Percentiles rank a stretch among this genome's conserved stretches.
These are phyloP conservation scores for Dryadomyces quercus-mongolicae DNA, from an alignment of 2,329 filamentous ascomycete species.

Conservation along the genomic window DNA sequence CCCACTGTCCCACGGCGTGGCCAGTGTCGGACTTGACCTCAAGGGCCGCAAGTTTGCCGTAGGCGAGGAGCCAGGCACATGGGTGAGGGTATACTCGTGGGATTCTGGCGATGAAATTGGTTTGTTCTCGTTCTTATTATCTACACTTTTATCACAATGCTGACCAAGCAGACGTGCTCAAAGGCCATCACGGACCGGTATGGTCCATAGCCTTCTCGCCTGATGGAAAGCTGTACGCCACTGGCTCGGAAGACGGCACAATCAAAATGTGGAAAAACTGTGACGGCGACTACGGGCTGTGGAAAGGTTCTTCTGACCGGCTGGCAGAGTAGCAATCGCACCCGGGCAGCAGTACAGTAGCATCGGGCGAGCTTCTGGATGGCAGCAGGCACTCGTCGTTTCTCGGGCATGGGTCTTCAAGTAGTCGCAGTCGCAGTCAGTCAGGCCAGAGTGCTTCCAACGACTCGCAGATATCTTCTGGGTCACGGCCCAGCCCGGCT, in stretches of 20 bases:
- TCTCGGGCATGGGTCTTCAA: background rate
- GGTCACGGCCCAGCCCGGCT: background rate
- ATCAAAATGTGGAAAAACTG: constrained; percentile 83
- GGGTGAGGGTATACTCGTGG: constrained; percentile 90
- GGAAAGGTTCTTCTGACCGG: constrained; percentile 34
- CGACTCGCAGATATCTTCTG: background rate
- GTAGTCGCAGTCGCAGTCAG: constrained; percentile 4
- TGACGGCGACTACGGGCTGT: constrained; percentile 51
- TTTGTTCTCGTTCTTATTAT: constrained; percentile 23
- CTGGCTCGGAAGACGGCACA: constrained; percentile 91
- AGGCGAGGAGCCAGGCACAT: constrained; percentile 83
- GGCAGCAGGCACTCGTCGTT: background rate
- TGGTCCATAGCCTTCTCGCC: constrained; percentile 94
- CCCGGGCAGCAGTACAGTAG: background rate
- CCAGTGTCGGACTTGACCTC: constrained; percentile 79
- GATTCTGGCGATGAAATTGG: constrained; percentile 70
- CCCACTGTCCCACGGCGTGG: constrained; percentile 71
- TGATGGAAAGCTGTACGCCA: constrained; percentile 91
- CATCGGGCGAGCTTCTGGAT: background rate
- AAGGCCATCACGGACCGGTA: constrained; percentile 93
- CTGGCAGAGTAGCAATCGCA: constrained; percentile 25
- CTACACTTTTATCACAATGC: background rate
- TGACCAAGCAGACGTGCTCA: constrained; percentile 60
- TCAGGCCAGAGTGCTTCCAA: constrained; percentile 3
- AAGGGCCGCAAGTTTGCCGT: constrained; percentile 75